Base-by-base conservation (phyloP, 371 early-diverging fungal species). In the Coemansia sp. region DNA sequence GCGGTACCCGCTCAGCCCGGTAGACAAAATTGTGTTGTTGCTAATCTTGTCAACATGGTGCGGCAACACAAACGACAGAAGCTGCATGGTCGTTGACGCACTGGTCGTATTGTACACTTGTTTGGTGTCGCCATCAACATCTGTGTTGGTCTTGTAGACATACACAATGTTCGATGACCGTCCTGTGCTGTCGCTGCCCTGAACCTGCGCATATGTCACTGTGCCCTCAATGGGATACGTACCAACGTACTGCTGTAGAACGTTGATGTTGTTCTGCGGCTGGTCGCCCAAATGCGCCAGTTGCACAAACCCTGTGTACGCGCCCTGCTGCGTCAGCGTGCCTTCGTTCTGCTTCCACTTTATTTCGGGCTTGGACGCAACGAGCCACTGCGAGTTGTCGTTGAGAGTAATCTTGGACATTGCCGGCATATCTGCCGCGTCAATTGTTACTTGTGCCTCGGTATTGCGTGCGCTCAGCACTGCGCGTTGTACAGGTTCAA, bases 201-300 rank as follows among this genome's bases (percentile, higher is more conserved):
- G 59, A 51, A 76, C 63, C 68, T 77, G 60, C 48, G 76, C 66
- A 26, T 69, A 64, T 0, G 80, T 70, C 39, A 76, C 68, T 11
- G 68, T 55, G 5, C 82, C 89, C 10, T 80, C 80, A 0, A 72
- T 82, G 0, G 87, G 65, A 79, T 87, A 89, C 7, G 83, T 81
- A 53, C 81, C 82, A 2, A 68, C 72, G 13, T 81, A 71, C 3
- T 63, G 58, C 59, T 89, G 88, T 29, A 88, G 80, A 0, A 83
- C 77, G 21, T 58, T 47, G 37, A 69, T 10, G 45, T 77, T 73
- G 59, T 7, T 31, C 22, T 31, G 52, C 4, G 75, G 69, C 14
- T 66, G 60, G 53, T 66, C 69, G 34, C 77, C 75, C 60, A 77
- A 31, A 29, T 77, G 72, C 21, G 72, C 74, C 51, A 77, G 59